phyloP scores from a whole-genome alignment of 805 yeast genomes.

The Teunomyces aglyptinius region DNA sequence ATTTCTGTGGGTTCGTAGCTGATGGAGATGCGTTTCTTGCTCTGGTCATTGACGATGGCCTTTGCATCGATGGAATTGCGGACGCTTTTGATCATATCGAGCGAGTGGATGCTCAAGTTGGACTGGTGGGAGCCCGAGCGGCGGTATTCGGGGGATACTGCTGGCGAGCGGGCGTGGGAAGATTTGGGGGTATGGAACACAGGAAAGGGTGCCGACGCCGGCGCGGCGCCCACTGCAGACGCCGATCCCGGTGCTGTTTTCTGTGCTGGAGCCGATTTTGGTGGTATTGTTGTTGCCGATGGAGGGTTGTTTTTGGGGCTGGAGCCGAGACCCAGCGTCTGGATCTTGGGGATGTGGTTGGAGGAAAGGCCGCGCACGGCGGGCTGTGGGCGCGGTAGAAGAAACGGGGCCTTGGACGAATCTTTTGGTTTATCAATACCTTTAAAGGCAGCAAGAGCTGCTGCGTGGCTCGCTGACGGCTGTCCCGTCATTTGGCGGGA shows the following conservation, averaged over 20 bases:
- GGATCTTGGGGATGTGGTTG: slow-evolving; percentile 5
- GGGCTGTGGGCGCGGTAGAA: background rate
- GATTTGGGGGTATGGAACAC: background rate
- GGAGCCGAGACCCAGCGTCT: slow-evolving; percentile 1
- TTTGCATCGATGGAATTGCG: slow-evolving; percentile 25
- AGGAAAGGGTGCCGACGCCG: no score
- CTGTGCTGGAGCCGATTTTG: background rate
- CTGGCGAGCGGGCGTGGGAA: background rate
- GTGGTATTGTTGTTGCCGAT: no score
- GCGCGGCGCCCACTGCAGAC: background rate
- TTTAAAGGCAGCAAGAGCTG: slow-evolving; percentile 45
- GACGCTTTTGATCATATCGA: slow-evolving; percentile 25
- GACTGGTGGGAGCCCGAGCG: slow-evolving; percentile 4
- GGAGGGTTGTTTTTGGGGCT: background rate
- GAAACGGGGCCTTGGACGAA: slow-evolving; percentile 6
- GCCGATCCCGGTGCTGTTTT: background rate
- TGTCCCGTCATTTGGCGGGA: no score
- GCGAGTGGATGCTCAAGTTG: slow-evolving; percentile 5
- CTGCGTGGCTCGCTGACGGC: slow-evolving; percentile 37
- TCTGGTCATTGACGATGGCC: slow-evolving; percentile 8
- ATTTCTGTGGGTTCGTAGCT: slow-evolving; percentile 27
- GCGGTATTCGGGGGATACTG: background rate
- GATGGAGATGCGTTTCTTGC: slow-evolving; percentile 14
- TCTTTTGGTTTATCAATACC: slow-evolving; percentile 13
- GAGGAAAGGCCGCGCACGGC: slow-evolving; percentile 4